Evolutionary conservation across 2,329 filamentous ascomycete species (phyloP), one percentile per base, ranked within the genome.

Genomic region (Xylariomycetidae sp.): DNA sequence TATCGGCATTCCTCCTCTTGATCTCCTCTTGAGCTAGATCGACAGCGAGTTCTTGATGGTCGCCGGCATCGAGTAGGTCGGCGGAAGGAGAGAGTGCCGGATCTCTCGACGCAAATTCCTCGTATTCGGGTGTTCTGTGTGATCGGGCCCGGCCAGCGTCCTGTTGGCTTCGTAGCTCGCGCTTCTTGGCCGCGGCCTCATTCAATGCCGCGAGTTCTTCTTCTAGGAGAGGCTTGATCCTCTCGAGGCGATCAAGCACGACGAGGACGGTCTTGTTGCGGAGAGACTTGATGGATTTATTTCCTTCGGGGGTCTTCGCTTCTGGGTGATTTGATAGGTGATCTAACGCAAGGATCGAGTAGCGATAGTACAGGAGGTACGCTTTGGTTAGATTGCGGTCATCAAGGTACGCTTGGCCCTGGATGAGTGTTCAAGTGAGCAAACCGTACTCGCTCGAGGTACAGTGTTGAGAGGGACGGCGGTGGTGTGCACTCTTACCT

Each of bases 311-410:
- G 6, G 78, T 72, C 46, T 76, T 82, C 28, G 77, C 77, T 36
- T 92, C 79, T 2, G 90, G 88, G 49, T 97, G 92, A 2, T 67
- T 72, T 1, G 77, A 72, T 7, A 98, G 69, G 34, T 83, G 74
- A 6, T 87, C 76, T 17, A 95, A 67, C 16, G 95, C 77, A n/a
- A 98, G 78, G 33, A 82, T 74, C 8, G 88, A 88, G 62, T 94
- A 88, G 48, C 92, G 81, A 56, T 92, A 87, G n/a, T 94, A 76
- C 38, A 97, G 79, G 34, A 96, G 74, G 59, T 94, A 98, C 4
- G 90, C 86, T 54, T 92, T 84, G 49, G 88, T 79, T 44, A 88
- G 79, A 61, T 96, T 89, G 51, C 83, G 82, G 60, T 97, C 90
- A 26, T 76, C 74, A 51, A 92, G 74, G 56, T 95, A 95, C 49